Evolutionary conservation across 192 early-diverging fungal genomes (phyloP), one percentile per base, ranked within the genome.

Genomic region (Rhizoclosmatium sp.): DNA sequence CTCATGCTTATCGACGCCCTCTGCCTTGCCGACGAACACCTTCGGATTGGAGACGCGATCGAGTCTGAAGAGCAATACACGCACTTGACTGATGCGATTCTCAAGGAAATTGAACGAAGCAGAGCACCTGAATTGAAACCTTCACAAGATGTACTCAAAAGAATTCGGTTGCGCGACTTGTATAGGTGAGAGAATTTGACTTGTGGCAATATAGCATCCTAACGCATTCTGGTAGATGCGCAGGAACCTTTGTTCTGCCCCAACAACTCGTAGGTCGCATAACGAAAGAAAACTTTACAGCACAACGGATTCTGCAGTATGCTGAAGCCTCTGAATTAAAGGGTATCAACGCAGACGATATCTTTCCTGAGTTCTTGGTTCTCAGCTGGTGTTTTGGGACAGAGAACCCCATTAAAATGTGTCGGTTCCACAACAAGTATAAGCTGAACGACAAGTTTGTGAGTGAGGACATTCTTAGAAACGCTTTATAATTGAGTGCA

Each of bases 1-100:
- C 88, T 92, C 69, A 99, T 99, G 98, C 74, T 98, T 9, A 89
- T 90, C 14, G 97, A 99, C 73, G 93, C 92, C 2, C 78, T 99
- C 42, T 81, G 95, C n/a, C 85, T 87, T 4, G 98, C 98, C 14
- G 91, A 98, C 82, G 84, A 85, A 0, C 70, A 89, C 39, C 79
- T 98, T 71, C 78, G 87, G 19, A 88, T 89, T 47, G 85, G 83
- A 21, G 45, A 64, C 5, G 83, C 92, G 1, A 86, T 99, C 47
- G 78, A 90, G 46, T 83, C 89, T 83, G 88, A 89, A 16, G 82
- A 85, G 56, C 83, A 85, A 16, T 99, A 95, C 82, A 76, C 92
- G 41, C 71, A 89, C 75, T 83, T 99, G 54, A 95, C 93, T 2
- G 98, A 99, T 74, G 89, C 90, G 45, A 91, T 99, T 45, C 61